Percentiles rank a stretch among this genome's conserved stretches.
Conservation (phyloP, 495 filamentous ascomycete species). For the Aspergillus indologenus region DNA sequence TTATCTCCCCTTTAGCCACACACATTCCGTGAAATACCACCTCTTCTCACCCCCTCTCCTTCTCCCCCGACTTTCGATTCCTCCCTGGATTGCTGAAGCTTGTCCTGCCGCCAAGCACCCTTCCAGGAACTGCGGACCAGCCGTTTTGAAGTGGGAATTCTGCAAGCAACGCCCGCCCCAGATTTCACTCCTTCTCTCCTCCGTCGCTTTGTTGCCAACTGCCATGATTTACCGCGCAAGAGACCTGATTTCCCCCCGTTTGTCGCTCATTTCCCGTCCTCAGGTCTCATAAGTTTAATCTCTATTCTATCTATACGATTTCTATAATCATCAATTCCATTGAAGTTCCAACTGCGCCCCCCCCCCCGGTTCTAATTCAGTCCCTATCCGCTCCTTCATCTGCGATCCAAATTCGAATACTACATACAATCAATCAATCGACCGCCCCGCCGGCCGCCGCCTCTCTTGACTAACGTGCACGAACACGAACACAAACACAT, state of each 20-base stretch:
- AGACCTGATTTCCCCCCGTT: slow-evolving; percentile 8
- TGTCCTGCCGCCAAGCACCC: slow-evolving; percentile 3
- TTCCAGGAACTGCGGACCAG: slow-evolving; percentile 1
- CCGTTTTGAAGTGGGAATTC: neutral
- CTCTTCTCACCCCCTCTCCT: neutral
- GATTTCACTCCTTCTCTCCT: slow-evolving; percentile 9
- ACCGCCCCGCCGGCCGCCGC: slow-evolving; percentile 7
- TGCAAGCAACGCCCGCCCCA: slow-evolving; percentile 3
- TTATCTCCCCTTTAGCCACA: neutral
- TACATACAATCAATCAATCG: neutral
- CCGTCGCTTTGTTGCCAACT: slow-evolving; percentile 9
- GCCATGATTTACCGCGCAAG: slow-evolving; percentile 19
- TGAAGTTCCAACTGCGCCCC: neutral
- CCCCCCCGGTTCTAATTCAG: slow-evolving; percentile 1
- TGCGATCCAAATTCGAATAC: neutral
- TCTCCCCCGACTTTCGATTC: neutral
- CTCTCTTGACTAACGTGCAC: slow-evolving; percentile 5
- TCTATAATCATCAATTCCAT: neutral
- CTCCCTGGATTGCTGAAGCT: slow-evolving; percentile 4
- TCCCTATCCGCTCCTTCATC: slow-evolving; percentile 14
- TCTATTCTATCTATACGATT: neutral
- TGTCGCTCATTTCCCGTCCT: slow-evolving; percentile 16
- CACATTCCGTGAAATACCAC: neutral
- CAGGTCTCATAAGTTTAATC: slow-evolving; percentile 6
- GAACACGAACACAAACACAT: neutral